Evolutionary conservation across 2,329 filamentous ascomycete species (phyloP), one percentile per base, ranked within the genome.

Genomic region (Amylocarpus encephaloides): DNA sequence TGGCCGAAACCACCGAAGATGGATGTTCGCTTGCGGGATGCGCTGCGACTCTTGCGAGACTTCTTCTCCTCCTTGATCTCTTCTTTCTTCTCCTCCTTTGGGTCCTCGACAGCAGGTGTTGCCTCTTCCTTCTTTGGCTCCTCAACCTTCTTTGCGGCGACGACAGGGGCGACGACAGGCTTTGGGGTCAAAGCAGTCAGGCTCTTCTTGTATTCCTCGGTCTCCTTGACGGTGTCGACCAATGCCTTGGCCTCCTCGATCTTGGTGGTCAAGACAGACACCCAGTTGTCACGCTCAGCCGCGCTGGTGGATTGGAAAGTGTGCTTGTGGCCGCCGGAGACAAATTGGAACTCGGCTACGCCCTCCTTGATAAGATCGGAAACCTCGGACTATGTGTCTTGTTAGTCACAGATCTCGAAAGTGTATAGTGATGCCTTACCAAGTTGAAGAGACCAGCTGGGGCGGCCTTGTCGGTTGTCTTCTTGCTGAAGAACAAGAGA

Each of bases 261-360:
- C 77, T 91, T 88, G 64, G 79, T 73, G 80, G 93, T 90, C 62
- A 95, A 70, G 65, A 91, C 86, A 56, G 82, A 73, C 64, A 95
- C 81, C 93, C 93, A 97, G 78, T 86, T 88, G 71, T 95, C 89
- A 67, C 92, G 90, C 74, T 96, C 90, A 52, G 81, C 74, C 43
- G 79, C 64, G 64, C 67, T 84, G 63, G 75, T 65, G 51, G 92
- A 88, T 80, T 96, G 92, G 79, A 98, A 95, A 54, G 80, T 80
- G 79, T 96, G 90, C 82, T 95, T 95, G 73, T 94, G 85, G 62
- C 86, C 86, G 71, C 86, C 83, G 67, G 87, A 73, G 67, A 85
- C 88, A 77, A 97, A 86, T 66, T 82, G 76, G 77, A 98, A 95
- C 73, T 93, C 91, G 72, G 80, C 79, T 59, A 79, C 67, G 54